Evolutionary conservation across 306 rosid species (phyloP).

Genomic region (Gleditsia sinensis): DNA sequence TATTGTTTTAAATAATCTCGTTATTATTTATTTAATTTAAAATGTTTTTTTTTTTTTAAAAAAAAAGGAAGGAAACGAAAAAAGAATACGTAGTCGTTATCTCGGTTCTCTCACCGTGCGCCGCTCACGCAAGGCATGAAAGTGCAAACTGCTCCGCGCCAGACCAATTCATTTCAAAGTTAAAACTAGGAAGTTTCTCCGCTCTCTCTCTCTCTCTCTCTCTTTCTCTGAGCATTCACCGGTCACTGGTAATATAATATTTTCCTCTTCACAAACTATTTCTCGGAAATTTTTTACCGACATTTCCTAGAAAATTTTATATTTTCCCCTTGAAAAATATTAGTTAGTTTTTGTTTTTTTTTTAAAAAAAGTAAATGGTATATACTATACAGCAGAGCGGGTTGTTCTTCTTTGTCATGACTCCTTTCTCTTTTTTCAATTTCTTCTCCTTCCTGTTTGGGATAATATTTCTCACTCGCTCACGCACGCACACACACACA

Average conservation of each 20-base stretch:
- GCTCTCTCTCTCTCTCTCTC: neutral
- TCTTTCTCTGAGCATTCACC: neutral
- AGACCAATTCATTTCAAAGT: slow-evolving; percentile 35
- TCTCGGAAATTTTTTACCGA: slow-evolving; percentile 16
- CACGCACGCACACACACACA: too few relatives aligned
- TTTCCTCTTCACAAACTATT: slow-evolving; percentile 19
- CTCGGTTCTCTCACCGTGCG: neutral
- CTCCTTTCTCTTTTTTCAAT: neutral
- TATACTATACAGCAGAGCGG: neutral
- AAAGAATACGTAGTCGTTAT: slow-evolving; percentile 22
- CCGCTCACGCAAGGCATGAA: neutral
- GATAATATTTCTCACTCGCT: slow-evolving; percentile 35
- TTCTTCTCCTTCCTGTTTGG: slow-evolving; percentile 11
- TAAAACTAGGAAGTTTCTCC: neutral
- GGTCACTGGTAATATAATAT: neutral
- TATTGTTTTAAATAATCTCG: too few relatives aligned
- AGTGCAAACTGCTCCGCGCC: slow-evolving; percentile 33
- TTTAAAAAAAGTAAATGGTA: slow-evolving; percentile 25
- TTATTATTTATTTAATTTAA: too few relatives aligned
- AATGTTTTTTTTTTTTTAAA: too few relatives aligned
- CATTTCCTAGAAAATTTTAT: neutral
- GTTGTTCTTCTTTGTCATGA: slow-evolving; percentile 6
- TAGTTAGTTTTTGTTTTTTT: neutral
- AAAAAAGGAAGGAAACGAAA: too few relatives aligned
- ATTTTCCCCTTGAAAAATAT: neutral